Base-by-base conservation (phyloP, 345 rosid species). In the Eucalyptus erythrocorys region DNA sequence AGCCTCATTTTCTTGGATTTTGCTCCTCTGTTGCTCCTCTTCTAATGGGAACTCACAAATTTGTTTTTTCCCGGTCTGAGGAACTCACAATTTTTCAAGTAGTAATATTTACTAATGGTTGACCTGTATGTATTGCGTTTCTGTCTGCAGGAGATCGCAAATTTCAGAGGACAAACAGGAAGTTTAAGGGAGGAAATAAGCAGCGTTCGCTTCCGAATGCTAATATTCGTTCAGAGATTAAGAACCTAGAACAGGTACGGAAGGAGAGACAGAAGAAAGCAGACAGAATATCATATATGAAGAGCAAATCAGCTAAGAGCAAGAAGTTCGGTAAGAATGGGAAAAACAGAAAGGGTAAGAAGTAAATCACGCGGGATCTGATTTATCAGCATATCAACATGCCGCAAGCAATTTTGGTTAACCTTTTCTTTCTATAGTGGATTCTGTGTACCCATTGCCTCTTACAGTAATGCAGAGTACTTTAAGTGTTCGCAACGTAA, bases 181-280 rank as follows among this genome's bases (percentile, higher is more conserved):
- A 92, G 76, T 93, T 92, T 47, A 93, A 91, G 88, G 96, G 97
- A n/a, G 87, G 90, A 30, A 93, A 89, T 89, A 92, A 91, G 89
- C 93, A 91, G 87, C 92, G 37, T 53, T 86, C 92, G 6, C 87
- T 96, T 85, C 97, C 97, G 86, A 95, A 98, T 87, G 95, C 98
- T 48, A 94, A 97, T 81, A 94, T 97, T 79, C 98, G 94, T 85
- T 95, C 98, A 30, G 99, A 98, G 91, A 92, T 97, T 86, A 98
- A 96, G 93, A 92, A 96, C 92, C 90, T 97, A 27, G 99, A 98
- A 3, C 99, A 98, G 87, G 96, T 98, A 76, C 94, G 99, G 13
- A 98, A 95, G 90, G 99, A 95, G 87, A 94, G 99, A 90, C 97
- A 95, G 94, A 92, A 93, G 86, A 98, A 95, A 91, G 99, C 96